These are phyloP conservation scores for Nitzschia sp. DNA, from an alignment of 108 stramenopile species.

Conservation along the genomic window DNA sequence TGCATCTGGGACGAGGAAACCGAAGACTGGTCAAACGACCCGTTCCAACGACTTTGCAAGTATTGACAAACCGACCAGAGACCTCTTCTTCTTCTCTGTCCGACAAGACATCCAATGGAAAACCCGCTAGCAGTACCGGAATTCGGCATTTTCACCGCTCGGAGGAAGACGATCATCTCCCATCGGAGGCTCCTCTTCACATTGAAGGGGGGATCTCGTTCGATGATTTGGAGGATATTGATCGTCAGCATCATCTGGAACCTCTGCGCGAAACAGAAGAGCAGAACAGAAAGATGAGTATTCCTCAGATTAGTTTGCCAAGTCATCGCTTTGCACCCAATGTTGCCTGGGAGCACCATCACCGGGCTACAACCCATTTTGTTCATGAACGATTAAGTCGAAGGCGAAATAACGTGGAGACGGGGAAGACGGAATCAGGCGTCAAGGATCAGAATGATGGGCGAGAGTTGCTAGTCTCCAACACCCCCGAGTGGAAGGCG, in stretches of 20 bases:
- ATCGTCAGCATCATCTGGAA: slow-evolving; percentile 5
- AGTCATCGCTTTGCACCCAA: slow-evolving; percentile 31
- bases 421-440: background rate
- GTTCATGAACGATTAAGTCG: slow-evolving; percentile 28
- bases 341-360: slow-evolving; percentile 49
- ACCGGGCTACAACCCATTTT: slow-evolving; percentile 33
- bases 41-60: slow-evolving; percentile 20
- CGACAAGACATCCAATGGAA: background rate
- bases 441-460: background rate
- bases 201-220: slow-evolving; percentile 9
- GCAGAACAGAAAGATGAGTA: slow-evolving; percentile 6
- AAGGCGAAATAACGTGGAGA: slow-evolving; percentile 13
- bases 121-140: background rate
- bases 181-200: slow-evolving; percentile 22
- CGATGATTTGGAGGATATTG: slow-evolving; percentile 13
- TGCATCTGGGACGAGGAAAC: slow-evolving; percentile 1
- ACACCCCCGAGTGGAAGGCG: slow-evolving; percentile 73
- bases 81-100: slow-evolving; percentile 5
- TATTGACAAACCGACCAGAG: slow-evolving; percentile 11
- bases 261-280: background rate
- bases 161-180: slow-evolving; percentile 6
- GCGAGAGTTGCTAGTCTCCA: slow-evolving; percentile 48
- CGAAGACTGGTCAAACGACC: slow-evolving; percentile 23
- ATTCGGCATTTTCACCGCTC: background rate
- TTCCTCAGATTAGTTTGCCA: slow-evolving; percentile 34